Base-by-base conservation (phyloP, 768 basidiomycete species). In the Trametes cinnabarina region DNA sequence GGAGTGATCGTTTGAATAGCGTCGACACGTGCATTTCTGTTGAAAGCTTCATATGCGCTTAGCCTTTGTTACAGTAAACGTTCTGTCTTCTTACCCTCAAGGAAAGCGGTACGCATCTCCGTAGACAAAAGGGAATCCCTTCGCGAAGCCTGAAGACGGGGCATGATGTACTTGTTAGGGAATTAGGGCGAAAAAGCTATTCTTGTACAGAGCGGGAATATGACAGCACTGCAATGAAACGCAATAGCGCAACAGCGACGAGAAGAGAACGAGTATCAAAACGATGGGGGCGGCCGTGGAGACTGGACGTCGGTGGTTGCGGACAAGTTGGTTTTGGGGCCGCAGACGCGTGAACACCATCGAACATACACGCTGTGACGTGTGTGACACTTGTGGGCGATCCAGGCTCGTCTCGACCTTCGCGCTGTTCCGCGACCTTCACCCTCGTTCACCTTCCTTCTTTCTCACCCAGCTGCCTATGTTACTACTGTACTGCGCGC, bases 291-390 rank as follows among this genome's bases (percentile, higher is more conserved):
- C 15, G 41, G 44, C 4, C 39, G 34, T n/a, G n/a, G n/a, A n/a
- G n/a, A n/a, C n/a, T n/a, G n/a, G n/a, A n/a, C n/a, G n/a, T 2
- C 39, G 43, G 53, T 47, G 54, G 54, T 47, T 47, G 30, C 37
- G n/a, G 35, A 35, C 46, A 55, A 55, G 54, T 55, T 55, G 10
- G 54, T 32, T 55, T 55, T 55, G 54, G 54, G 47, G 54, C 54
- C 54, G 23, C 34, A 40, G 39, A 28, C 54, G 54, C 54, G 54
- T 39, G 34, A 17, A 19, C 22, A 28, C n/a, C 37, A n/a, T 5
- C 5, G 37, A 39, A 39, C 43, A 19, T 10, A 47, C 42, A 23
- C 42, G 52, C 14, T 30, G 54, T 55, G 54, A 55, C 54, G 44
- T 20, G 32, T n/a, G 53, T 54, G 43, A 54, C 52, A 47, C 10